Conservation (phyloP, 2,329 filamentous ascomycete species). For the Arachnomyces sp. region DNA sequence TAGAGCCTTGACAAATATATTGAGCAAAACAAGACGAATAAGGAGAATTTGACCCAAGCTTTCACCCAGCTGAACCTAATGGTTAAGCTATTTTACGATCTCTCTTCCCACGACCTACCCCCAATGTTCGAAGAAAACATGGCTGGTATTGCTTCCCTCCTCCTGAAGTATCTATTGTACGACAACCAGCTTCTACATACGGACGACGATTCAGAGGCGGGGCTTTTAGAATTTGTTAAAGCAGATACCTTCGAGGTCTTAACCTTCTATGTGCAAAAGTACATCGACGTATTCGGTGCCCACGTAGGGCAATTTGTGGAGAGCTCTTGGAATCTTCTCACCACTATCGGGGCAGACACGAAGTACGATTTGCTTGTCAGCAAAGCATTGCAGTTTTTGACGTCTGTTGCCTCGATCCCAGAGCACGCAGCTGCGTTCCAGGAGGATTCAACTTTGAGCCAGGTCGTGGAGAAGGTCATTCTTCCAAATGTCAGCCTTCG, state of each 20-base stretch:
- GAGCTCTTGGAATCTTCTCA: constrained; percentile 85
- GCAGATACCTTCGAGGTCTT: constrained; percentile 88
- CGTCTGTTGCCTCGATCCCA: constrained; percentile 69
- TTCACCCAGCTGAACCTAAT: constrained; percentile 82
- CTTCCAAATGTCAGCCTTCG: constrained; percentile 85
- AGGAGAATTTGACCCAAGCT: constrained; percentile 63
- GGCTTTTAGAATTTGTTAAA: constrained; percentile 76
- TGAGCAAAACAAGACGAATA: constrained; percentile 65
- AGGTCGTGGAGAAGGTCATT: constrained; percentile 93
- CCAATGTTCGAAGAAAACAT: constrained; percentile 91
- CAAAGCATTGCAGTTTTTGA: constrained; percentile 89
- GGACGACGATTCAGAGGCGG: constrained; percentile 82
- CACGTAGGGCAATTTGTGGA: constrained; percentile 78
- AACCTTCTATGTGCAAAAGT: constrained; percentile 87
- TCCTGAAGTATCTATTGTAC: constrained; percentile 91
- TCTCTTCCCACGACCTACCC: constrained; percentile 94
- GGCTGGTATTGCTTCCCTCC: constrained; percentile 61
- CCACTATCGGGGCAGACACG: constrained; percentile 73
- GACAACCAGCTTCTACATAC: constrained; percentile 74
- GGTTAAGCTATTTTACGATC: constrained; percentile 87
- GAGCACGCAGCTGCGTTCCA: constrained; percentile 81
- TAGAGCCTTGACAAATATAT: constrained; percentile 50
- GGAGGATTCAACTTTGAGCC: constrained; percentile 64
- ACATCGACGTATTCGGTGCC: constrained; percentile 81
- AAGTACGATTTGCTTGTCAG: constrained; percentile 94